Percentiles rank a stretch among this genome's conserved stretches.
phyloP scores from a whole-genome alignment of 2,329 filamentous ascomycete species.

The Venturia aucupariae region DNA sequence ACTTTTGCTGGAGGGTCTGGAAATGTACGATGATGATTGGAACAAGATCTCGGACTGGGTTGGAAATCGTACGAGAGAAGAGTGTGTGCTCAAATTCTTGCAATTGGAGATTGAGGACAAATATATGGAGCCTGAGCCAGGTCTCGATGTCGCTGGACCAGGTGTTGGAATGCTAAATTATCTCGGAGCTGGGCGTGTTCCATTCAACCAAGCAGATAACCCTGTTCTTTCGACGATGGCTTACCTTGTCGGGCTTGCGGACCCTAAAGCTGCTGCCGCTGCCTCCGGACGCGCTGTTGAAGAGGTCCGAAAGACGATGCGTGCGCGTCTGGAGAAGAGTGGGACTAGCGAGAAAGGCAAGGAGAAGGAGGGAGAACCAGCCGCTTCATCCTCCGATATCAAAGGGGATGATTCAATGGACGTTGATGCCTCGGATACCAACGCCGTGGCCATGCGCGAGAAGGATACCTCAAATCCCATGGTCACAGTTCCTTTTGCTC shows the following conservation, averaged over 20 bases:
- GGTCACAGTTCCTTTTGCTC: conserved; percentile 73
- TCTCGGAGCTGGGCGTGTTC: conserved; percentile 64
- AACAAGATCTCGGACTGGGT: conserved; percentile 86
- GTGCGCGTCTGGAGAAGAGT: conserved; percentile 64
- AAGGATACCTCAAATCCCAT: conserved; percentile 31
- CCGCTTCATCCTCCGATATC: conserved; percentile 36
- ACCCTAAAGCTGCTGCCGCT: conserved; percentile 81
- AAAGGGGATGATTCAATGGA: conserved; percentile 50
- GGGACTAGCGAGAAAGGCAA: conserved; percentile 48
- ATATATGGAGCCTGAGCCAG: conserved; percentile 72
- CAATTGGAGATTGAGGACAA: conserved; percentile 97
- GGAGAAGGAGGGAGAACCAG: conserved; percentile 35
- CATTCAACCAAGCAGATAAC: conserved; percentile 88
- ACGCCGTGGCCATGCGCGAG: conserved; percentile 18
- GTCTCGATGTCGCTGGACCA: conserved; percentile 8
- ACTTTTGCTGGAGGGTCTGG: conserved; percentile 81
- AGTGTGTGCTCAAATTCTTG: conserved; percentile 93
- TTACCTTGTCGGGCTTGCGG: conserved; percentile 84
- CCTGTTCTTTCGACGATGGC: conserved; percentile 93
- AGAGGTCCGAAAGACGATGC: conserved; percentile 71
- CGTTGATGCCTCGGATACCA: conserved; percentile 37
- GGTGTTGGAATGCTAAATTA: conserved; percentile 43
- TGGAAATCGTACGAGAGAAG: conserved; percentile 80
- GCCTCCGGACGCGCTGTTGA: conserved; percentile 82
- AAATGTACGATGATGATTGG: conserved; percentile 95